Base-by-base conservation (phyloP, 441 rosid genomes). In the Corymbia citriodora region DNA sequence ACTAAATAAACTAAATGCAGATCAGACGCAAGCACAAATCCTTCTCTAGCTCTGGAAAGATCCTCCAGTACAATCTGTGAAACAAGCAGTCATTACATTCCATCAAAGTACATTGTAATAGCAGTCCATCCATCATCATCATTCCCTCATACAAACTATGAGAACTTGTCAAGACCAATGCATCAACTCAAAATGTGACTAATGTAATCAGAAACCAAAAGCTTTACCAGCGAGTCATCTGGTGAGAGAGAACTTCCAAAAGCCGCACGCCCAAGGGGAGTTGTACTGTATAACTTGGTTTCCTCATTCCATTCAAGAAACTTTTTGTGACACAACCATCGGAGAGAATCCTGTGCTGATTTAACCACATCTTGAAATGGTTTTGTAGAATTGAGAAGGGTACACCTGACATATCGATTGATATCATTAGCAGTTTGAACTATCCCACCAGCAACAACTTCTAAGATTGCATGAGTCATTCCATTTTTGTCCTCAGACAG, bases 231-330 rank as follows among this genome's bases (percentile, higher is more conserved):
- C 89, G 99, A 98, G 93, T 98, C 99, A 92, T 97, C 99, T 90
- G 99, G 99, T 94, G 98, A 95, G 90, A 98, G 97, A 90, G 99
- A 98, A 94, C 99, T 98, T 92, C 99, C 99, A 95, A 98, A 98
- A 92, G 99, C 91, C 91, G 99, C 99, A 92, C 97, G 98, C 89
- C 99, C 99, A n/a, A 98, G 99, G 89, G 99, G 97, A 86, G 99
- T 96, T 88, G 97, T 92, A 91, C 96, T 92, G 90, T 97, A 98
- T 94, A 97, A 94, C 94, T 97, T 97, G 55, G 97, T 97, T 90
- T 97, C 98, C 92, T 97, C 98, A 94, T 95, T 96, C 99, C 99
- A 98, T 90, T 97, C 99, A 87, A 98, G 97, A 94, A 98, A 97
- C 90, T 96, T 98, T 93, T 91, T 93, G 90, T 94, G 98, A 92